Percentiles rank a stretch among this genome's conserved stretches.
Conservation (phyloP, 2,329 filamentous ascomycete genomes). For the Claviceps spartinae region DNA sequence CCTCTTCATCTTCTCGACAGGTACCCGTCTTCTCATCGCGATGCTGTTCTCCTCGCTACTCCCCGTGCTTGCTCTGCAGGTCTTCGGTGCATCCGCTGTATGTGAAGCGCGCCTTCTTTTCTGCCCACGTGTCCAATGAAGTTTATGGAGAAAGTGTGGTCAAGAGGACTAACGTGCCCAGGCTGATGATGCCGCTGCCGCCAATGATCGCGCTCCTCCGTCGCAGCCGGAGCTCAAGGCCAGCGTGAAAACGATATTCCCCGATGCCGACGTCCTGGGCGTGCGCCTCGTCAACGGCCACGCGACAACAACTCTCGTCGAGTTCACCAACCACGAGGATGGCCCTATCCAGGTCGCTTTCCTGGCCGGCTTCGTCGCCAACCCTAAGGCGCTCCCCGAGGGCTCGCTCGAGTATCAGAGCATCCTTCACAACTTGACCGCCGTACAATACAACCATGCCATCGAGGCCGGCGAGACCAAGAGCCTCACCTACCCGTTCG, state of each 20-base stretch:
- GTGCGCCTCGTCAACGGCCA: constrained; percentile 91
- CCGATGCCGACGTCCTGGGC: constrained; percentile 73
- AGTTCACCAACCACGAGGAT: constrained; percentile 73
- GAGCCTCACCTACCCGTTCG: constrained; percentile 70
- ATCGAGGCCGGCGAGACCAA: constrained; percentile 65
- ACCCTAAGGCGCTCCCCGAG: constrained; percentile 37
- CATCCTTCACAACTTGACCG: constrained; percentile 75
- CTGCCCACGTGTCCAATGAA: neutral
- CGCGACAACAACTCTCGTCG: constrained; percentile 68
- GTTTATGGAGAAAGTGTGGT: neutral
- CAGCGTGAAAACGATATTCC: constrained; percentile 48
- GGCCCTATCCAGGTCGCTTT: constrained; percentile 61
- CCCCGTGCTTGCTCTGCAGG: constrained; percentile 5
- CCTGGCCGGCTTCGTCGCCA: constrained; percentile 60
- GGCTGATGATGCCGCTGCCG: constrained; percentile 6
- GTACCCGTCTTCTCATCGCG: neutral
- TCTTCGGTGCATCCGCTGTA: constrained; percentile 6
- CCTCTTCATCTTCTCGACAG: neutral
- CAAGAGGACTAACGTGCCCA: neutral
- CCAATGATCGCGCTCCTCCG: neutral
- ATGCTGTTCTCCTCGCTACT: constrained; percentile 7
- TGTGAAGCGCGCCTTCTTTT: neutral
- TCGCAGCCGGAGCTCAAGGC: constrained; percentile 23
- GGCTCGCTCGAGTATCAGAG: constrained; percentile 30
- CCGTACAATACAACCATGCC: constrained; percentile 56